Percentiles rank a stretch among this genome's conserved stretches.
Conservation (phyloP, 225 moss, liverwort and hornwort species). For the Pseudisothecium myosuroides region DNA sequence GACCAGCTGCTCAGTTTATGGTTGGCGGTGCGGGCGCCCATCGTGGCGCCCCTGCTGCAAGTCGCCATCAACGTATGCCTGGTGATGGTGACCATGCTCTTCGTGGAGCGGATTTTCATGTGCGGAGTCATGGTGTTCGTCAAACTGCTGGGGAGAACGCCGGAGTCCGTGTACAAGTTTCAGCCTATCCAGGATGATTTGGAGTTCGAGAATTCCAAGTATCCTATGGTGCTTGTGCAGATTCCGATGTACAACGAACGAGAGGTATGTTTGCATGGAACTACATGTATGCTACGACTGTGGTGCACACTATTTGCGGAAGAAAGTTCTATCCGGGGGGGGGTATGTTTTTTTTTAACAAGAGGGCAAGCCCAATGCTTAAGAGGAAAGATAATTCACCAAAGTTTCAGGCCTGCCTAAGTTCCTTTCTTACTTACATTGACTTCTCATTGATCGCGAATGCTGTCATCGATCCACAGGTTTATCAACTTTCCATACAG, state of each 20-base stretch:
- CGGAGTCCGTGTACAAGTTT: constrained; percentile 29
- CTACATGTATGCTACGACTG: background rate
- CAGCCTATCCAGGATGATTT: constrained; percentile 47
- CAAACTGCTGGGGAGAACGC: constrained; percentile 35
- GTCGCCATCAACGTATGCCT: constrained; percentile 12
- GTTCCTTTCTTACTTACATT: too few relatives aligned
- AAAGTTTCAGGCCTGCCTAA: background rate
- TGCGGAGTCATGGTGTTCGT: constrained; percentile 30
- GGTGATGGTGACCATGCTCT: constrained; percentile 19
- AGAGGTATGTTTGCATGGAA: background rate
- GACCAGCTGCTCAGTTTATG: constrained; percentile 46
- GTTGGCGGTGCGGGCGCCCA: constrained; percentile 41
- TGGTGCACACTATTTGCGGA: background rate
- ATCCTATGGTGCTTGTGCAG: constrained; percentile 71
- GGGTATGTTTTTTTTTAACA: too few relatives aligned
- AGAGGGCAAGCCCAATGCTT: background rate
- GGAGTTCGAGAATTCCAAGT: constrained; percentile 42
- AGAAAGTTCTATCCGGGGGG: background rate
- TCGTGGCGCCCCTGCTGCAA: constrained; percentile 58
- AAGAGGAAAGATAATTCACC: background rate
- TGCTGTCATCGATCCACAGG: background rate
- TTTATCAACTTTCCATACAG: constrained; percentile 65
- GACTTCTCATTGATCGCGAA: background rate
- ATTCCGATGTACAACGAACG: constrained; percentile 75
- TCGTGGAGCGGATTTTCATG: constrained; percentile 16